Evolutionary conservation across 1,284 basidiomycete genomes (phyloP).

Genomic region (Vanrija pseudolonga): DNA sequence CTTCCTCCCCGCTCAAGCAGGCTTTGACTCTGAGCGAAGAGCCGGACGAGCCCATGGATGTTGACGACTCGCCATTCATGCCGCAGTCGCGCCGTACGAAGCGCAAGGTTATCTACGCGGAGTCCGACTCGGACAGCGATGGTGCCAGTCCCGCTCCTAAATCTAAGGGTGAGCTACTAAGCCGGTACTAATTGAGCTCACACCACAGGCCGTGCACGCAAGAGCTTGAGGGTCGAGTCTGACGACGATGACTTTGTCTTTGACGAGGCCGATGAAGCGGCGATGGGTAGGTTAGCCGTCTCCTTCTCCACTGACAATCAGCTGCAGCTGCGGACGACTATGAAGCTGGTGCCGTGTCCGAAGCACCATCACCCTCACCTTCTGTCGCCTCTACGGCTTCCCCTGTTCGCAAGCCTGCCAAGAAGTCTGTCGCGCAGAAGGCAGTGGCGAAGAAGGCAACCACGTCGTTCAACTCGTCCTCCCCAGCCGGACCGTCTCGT

Average conservation of each 20-base stretch:
- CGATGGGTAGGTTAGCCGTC: slow-evolving; percentile 29
- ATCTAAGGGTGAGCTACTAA: not conserved
- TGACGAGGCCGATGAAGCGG: slow-evolving; percentile 40
- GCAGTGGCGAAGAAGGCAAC: slow-evolving; percentile 19
- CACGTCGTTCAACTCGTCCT: slow-evolving; percentile 11
- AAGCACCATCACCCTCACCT: slow-evolving; percentile 26
- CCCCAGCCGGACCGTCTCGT: not conserved
- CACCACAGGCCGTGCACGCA: slow-evolving; percentile 15
- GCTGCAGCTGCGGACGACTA: slow-evolving; percentile 40
- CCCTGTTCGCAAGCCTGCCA: slow-evolving; percentile 10
- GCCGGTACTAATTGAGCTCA: not conserved
- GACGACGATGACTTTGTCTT: slow-evolving; percentile 44
- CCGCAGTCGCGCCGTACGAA: slow-evolving; percentile 35
- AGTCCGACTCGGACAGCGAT: slow-evolving; percentile 30
- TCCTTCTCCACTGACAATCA: slow-evolving; percentile 3
- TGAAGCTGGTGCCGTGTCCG: slow-evolving; percentile 25
- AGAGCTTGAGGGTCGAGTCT: slow-evolving; percentile 37
- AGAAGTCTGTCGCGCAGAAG: slow-evolving; percentile 21
- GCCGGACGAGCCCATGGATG: slow-evolving; percentile 19
- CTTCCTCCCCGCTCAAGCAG: not conserved
- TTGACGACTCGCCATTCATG: slow-evolving; percentile 25
- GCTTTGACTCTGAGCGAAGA: not conserved
- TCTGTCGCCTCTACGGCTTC: slow-evolving; percentile 35
- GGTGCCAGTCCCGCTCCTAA: slow-evolving; percentile 3
- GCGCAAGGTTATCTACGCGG: slow-evolving; percentile 46